Base-by-base conservation (phyloP, 352 stramenopile species). In the Globisporangium canariense region DNA sequence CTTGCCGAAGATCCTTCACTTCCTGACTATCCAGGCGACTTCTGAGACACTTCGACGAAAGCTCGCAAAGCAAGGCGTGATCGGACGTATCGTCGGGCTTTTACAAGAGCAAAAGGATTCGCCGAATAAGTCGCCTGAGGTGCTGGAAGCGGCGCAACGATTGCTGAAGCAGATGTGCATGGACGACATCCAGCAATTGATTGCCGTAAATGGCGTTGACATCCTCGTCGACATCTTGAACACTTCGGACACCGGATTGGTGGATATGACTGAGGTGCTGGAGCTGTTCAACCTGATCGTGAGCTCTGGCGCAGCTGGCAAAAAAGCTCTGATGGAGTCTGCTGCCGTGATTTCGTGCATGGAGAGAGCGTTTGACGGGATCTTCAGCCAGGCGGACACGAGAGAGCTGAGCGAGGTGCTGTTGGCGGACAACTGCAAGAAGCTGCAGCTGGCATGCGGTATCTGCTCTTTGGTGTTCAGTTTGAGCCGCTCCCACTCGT, bases 231-330 rank as follows among this genome's bases (percentile, higher is more conserved):
- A 80, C 58, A 60, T 65, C 30, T 16, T 65, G 40, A 51, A 65
- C 56, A 46, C 52, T 43, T 46, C 52, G n/a, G 52, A 58, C n/a
- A n/a, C 62, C 56, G 55, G 47, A 6, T 50, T 69, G 1, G 68
- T 78, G 0, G 74, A 75, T 22, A 69, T 83, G 13, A 71, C 71
- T 4, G 72, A 88, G 18, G 72, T 83, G 61, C 57, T 92, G 20
- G 70, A 84, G 64, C 79, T 87, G 18, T 90, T 90, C 46, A 81
- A 81, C n/a, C 73, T 77, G 25, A 79, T 92, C 45, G 67, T 81
- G 11, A 70, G 72, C 13, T 89, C 79, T 28, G 82, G 81, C 0
- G 43, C 54, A 16, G 41, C 66, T 10, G 83, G 83, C 4, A 80
- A 79, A 59, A 52, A 66, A 22, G 77, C 79, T 32, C 62, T 92